phyloP scores from a whole-genome alignment of 1,284 basidiomycete genomes.

The Fistulinella cinereoalba region DNA sequence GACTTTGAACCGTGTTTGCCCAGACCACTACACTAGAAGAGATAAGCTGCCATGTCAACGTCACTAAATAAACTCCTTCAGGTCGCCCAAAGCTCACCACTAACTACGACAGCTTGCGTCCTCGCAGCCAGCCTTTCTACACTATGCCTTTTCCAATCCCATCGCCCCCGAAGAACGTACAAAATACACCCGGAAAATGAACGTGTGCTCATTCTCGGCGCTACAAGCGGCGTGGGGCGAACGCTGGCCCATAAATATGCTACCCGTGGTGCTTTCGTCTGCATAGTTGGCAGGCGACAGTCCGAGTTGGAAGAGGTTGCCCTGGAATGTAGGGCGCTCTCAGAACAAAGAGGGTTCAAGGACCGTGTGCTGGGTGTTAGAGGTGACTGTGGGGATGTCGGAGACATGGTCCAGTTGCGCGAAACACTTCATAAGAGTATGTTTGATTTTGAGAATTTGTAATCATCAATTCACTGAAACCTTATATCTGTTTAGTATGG shows the following conservation, averaged over 20 bases:
- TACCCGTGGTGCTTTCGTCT: constrained; percentile 69
- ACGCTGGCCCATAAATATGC: constrained; percentile 74
- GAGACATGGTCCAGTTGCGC: constrained; percentile 68
- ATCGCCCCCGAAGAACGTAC: constrained; percentile 9
- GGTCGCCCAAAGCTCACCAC: constrained; percentile 1
- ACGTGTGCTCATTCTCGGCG: constrained; percentile 78
- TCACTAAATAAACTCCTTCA: constrained; percentile 8
- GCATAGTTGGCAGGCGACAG: constrained; percentile 71
- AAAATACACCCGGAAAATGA: constrained; percentile 41
- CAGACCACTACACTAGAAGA: neutral
- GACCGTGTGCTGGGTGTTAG: constrained; percentile 41
- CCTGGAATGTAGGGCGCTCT: constrained; percentile 51
- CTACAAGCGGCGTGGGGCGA: constrained; percentile 81
- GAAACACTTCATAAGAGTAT: constrained; percentile 55
- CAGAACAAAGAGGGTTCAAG: constrained; percentile 14
- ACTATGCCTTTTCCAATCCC: constrained; percentile 17
- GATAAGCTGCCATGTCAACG: constrained; percentile 13
- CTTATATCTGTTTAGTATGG: constrained; percentile 78
- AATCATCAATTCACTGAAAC: no score
- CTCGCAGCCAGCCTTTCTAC: constrained; percentile 15
- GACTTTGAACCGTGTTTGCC: no score
- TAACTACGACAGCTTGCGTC: constrained; percentile 7
- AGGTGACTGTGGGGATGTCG: constrained; percentile 66
- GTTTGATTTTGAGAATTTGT: no score
- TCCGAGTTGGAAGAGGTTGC: constrained; percentile 58